These are phyloP conservation scores for Colletotrichum sp. DNA, from an alignment of 2,329 filamentous ascomycete species.

Conservation along the genomic window DNA sequence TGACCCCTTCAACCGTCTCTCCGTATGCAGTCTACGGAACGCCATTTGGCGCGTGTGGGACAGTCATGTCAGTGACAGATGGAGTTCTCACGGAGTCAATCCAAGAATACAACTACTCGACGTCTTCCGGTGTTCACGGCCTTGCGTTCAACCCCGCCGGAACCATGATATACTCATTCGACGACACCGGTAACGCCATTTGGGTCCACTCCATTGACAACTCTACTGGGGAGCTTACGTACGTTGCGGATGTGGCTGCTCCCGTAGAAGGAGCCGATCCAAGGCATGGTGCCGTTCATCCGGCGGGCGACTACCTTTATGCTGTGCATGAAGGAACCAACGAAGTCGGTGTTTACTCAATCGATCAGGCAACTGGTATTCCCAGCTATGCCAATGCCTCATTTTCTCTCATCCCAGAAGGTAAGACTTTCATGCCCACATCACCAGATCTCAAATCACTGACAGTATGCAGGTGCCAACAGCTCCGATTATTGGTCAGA, in stretches of 20 bases:
- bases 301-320: neutral
- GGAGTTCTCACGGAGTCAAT: neutral
- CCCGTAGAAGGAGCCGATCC: neutral
- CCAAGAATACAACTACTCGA: conserved; percentile 1
- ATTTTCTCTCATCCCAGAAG: neutral
- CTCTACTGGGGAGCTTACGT: neutral
- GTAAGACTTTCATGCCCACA: neutral
- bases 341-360: neutral
- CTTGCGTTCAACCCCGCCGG: neutral
- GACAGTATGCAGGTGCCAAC: neutral
- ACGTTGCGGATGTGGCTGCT: neutral
- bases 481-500: neutral
- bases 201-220: neutral
- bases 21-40: neutral
- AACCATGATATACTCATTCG: neutral
- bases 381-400: neutral
- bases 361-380: neutral
- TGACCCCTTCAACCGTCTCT: neutral
- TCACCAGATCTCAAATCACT: neutral
- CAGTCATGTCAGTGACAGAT: neutral
- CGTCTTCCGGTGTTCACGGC: neutral
- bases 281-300: neutral
- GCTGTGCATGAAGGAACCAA: neutral
- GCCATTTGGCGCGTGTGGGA: neutral
- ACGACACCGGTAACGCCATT: neutral